Percentiles rank a stretch among this genome's conserved stretches.
These are phyloP conservation scores for Uncinocarpus reesii DNA, from an alignment of 2,329 filamentous ascomycete species.

Conservation along the genomic window DNA sequence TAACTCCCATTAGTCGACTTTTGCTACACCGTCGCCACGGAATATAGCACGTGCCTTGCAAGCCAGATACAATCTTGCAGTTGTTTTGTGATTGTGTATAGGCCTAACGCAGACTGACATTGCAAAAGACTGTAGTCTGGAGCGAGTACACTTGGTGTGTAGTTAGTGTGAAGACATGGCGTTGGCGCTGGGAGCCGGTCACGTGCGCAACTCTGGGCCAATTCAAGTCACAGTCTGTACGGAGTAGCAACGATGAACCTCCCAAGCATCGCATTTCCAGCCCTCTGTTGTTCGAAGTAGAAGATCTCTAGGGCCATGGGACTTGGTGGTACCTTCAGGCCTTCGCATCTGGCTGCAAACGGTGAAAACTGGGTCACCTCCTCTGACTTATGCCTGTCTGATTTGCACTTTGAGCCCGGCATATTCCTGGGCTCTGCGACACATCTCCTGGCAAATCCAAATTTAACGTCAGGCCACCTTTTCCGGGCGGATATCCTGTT, in stretches of 20 bases:
- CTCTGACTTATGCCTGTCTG: constrained; percentile 22
- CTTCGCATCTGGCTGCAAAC: constrained; percentile 20
- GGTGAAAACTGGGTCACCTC: constrained; percentile 28
- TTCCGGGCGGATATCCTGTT: constrained; percentile 53
- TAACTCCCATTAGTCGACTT: neutral
- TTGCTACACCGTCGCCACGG: neutral
- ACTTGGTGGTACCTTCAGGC: constrained; percentile 21
- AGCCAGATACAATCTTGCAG: constrained; percentile 12
- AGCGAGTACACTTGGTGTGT: too few species aligned
- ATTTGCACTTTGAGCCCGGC: constrained; percentile 22
- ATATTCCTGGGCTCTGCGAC: constrained; percentile 43
- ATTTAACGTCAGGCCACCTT: constrained; percentile 48
- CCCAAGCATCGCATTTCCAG: too few species aligned
- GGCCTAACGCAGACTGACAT: neutral
- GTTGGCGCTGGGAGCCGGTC: too few species aligned
- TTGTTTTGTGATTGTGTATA: constrained; percentile 13
- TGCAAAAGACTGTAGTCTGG: neutral
- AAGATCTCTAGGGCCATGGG: neutral
- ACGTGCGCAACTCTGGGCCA: too few species aligned
- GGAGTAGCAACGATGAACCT: too few species aligned
- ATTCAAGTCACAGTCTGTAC: too few species aligned
- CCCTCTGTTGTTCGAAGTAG: too few species aligned
- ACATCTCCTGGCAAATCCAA: constrained; percentile 43
- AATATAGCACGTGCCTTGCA: constrained; percentile 5
- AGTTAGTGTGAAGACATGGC: too few species aligned